Conservation (phyloP, 805 yeast genomes). For the Scheffersomyces amazonensis region DNA sequence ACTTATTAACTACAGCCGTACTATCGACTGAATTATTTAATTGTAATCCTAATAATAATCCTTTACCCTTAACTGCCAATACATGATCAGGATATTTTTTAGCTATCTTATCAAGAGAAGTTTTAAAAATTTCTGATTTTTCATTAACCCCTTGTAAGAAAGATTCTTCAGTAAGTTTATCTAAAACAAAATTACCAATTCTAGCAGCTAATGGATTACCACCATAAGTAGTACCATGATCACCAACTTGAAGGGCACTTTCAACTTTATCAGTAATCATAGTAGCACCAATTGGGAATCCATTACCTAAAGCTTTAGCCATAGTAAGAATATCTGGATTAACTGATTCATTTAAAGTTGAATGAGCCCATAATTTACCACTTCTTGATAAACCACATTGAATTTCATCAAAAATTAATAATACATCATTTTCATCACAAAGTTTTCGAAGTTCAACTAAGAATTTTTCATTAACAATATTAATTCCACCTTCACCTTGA, state of each 20-base stretch:
- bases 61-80: conserved; percentile 78
- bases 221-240: conserved; percentile 97
- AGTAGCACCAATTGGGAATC: conserved; percentile 94
- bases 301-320: conserved; percentile 97
- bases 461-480: conserved; percentile 62
- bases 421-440: conserved; percentile 66
- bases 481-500: conserved; percentile 97
- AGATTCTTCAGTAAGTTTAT: conserved; percentile 55
- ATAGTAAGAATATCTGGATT: conserved; percentile 93
- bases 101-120: conserved; percentile 48
- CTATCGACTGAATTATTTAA: conserved; percentile 58
- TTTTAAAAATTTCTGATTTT: conserved; percentile 56
- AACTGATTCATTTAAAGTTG: conserved; percentile 67
- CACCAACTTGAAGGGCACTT: conserved; percentile 74
- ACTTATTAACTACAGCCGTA: conserved; percentile 55
- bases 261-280: conserved; percentile 82
- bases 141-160: conserved; percentile 60
- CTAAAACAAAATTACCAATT: conserved; percentile 74
- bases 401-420: conserved; percentile 90
- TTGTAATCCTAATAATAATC: conserved; percentile 83
- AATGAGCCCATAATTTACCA: conserved; percentile 93
- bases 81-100: conserved; percentile 60
- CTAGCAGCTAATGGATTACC: conserved; percentile 93
- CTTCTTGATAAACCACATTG: conserved; percentile 96
- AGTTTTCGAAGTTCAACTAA: conserved; percentile 61